phyloP scores from a whole-genome alignment of 2,329 filamentous ascomycete genomes.

The Microsporum canis region DNA sequence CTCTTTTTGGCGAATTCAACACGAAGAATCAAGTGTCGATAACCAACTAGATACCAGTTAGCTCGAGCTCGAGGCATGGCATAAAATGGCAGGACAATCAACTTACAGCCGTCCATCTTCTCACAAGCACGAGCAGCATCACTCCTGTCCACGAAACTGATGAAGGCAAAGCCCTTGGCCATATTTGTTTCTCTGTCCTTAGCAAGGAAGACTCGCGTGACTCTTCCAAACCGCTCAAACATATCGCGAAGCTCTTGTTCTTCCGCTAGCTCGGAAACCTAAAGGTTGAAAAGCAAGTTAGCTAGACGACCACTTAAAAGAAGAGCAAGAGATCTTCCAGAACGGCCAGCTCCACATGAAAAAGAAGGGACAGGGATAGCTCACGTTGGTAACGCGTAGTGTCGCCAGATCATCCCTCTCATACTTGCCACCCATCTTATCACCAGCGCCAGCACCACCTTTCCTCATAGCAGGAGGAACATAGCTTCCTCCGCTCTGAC shows the following conservation, averaged over 20 bases:
- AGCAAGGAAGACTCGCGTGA: slow-evolving; percentile 93
- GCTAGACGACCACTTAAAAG: neutral
- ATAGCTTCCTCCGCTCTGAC: slow-evolving; percentile 67
- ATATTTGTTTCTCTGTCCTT: slow-evolving; percentile 94
- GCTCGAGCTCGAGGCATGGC: slow-evolving; percentile 2
- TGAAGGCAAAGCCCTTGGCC: slow-evolving; percentile 98
- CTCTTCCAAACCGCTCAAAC: slow-evolving; percentile 94
- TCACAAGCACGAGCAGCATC: slow-evolving; percentile 88
- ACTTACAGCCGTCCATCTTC: slow-evolving; percentile 90
- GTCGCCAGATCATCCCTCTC: slow-evolving; percentile 95
- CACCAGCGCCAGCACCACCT: slow-evolving; percentile 47
- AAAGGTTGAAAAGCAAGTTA: slow-evolving; percentile 13
- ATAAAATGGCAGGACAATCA: slow-evolving; percentile 5
- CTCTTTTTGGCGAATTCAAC: slow-evolving; percentile 43
- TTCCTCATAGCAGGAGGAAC: slow-evolving; percentile 88
- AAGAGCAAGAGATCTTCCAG: neutral
- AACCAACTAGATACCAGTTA: slow-evolving; percentile 33
- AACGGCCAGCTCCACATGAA: slow-evolving; percentile 19
- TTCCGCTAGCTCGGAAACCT: slow-evolving; percentile 96
- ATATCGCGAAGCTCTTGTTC: slow-evolving; percentile 91
- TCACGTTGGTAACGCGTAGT: slow-evolving; percentile 91
- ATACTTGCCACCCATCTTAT: slow-evolving; percentile 86
- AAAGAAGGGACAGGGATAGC: slow-evolving; percentile 22
- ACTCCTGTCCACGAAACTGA: slow-evolving; percentile 81
- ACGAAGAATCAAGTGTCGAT: slow-evolving; percentile 42